A percentile compares a stretch with the other conserved stretches of the same genome.
phyloP scores from a whole-genome alignment of 163 green algal genomes.

The Chlamydomonas reinhardtii region DNA sequence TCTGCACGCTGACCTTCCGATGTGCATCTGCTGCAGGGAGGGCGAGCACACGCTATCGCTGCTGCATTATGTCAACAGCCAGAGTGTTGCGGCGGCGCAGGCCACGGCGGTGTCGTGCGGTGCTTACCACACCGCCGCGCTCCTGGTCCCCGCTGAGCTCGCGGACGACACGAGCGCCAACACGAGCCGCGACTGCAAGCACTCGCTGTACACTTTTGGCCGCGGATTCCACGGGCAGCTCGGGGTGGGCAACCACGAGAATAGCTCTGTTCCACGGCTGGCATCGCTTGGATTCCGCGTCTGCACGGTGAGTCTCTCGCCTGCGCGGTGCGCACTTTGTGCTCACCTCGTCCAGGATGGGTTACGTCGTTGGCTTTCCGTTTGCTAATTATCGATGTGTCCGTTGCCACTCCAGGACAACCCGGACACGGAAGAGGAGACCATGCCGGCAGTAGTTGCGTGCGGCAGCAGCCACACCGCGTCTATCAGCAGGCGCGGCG shows the following conservation, averaged over 20 bases:
- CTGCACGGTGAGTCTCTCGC: conserved; percentile 43
- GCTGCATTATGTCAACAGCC: conserved; percentile 81
- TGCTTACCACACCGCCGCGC: conserved; percentile 79
- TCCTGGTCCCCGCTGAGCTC: conserved; percentile 57
- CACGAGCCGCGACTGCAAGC: conserved; percentile 52
- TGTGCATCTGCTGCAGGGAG: conserved; percentile 54
- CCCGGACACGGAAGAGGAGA: conserved; percentile 70
- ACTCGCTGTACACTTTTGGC: conserved; percentile 78
- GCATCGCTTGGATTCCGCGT: conserved; percentile 68
- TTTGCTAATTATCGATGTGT: too few species aligned
- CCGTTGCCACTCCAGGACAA: conserved; percentile 55
- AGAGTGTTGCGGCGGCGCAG: conserved; percentile 80
- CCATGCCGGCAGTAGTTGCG: conserved; percentile 82
- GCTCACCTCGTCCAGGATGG: too few species aligned
- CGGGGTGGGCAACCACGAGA: conserved; percentile 69
- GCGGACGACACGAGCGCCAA: conserved; percentile 12
- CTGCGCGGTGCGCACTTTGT: neutral
- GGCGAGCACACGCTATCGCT: conserved; percentile 77
- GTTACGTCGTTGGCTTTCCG: too few species aligned
- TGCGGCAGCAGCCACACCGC: conserved; percentile 76
- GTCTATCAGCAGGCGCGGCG: conserved; percentile 78
- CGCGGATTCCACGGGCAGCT: conserved; percentile 90
- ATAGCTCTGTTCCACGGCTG: conserved; percentile 48
- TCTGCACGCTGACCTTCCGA: neutral
- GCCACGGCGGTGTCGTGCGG: conserved; percentile 81